Evolutionary conservation across 75 land plant genomes (phyloP), one percentile per base, ranked within the genome.

Genomic region (Azolla pinnata): DNA sequence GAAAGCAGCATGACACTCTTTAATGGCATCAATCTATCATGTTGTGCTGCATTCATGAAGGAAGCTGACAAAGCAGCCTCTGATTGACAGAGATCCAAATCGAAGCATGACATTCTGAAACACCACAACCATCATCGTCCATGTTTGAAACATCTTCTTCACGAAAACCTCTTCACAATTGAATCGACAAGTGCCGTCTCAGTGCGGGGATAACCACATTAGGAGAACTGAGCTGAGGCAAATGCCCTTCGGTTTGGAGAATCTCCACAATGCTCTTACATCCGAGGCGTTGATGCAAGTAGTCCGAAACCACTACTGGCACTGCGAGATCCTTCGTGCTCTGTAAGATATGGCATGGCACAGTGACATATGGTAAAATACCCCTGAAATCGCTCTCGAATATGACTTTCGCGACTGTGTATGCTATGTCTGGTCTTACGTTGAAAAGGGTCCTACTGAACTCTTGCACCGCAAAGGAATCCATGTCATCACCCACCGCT

Each of bases 391-490:
- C 95, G 65, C 83, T 79, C 49, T 78, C 72, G 80, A 88, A 91
- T 17, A 91, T 84, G 28, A 75, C 72, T 50, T 70, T 79, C 0
- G 71, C 79, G 4, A 91, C 86, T 21, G 74, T 73, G 31, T 84
- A 58, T 25, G 89, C 95, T 49, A 91, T 91, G 69, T 88, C 97
- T 18, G 97, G 95, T 19, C 95, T 72, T 49, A 91, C 61, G 59
- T 80, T 88, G 75, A 88, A 91, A 18, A 88, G 67, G 2, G 88
- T 91, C 60, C 97, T 57, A 53, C 97, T 88, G 67, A 91, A 91
- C 44, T 91, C 97, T 51, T 91, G 97, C 3, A 88, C 86, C 14
- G 84, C 83, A 31, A 72, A 63, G 0, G 86, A 82, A 9, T 91
- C 89, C 75, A 91, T 77, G 79, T 88, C 95, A 9, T 78, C 86